Conservation (phyloP, 2,329 filamentous ascomycete genomes). For the Pseudopyrenochaeta lycopersici region DNA sequence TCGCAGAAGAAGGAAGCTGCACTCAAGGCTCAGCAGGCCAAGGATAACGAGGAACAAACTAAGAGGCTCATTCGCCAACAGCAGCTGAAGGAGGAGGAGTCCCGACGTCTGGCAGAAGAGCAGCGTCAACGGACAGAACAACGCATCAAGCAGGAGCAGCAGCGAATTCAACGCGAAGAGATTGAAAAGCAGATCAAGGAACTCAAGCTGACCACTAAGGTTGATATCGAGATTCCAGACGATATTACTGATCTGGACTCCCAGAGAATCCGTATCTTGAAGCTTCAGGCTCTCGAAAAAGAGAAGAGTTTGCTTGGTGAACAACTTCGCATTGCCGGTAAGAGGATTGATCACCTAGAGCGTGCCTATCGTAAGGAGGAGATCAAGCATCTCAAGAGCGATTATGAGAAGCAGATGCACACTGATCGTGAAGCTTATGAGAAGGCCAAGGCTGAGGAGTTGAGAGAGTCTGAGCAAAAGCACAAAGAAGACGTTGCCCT, state of each 20-base stretch:
- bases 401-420: conserved; percentile 85
- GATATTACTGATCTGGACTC: conserved; percentile 75
- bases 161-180: conserved; percentile 59
- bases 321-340: conserved; percentile 88
- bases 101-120: conserved; percentile 88
- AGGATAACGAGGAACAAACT: conserved; percentile 91
- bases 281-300: conserved; percentile 93
- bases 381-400: conserved; percentile 84
- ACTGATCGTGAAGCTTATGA: conserved; percentile 83
- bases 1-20: conserved; percentile 97
- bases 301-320: conserved; percentile 97
- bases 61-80: conserved; percentile 87
- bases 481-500: conserved; percentile 92
- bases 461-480: conserved; percentile 83
- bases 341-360: conserved; percentile 96
- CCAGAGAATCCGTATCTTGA: conserved; percentile 84
- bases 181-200: conserved; percentile 91
- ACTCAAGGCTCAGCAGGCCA: conserved; percentile 85
- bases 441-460: conserved; percentile 76
- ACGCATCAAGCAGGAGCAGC: conserved; percentile 71
- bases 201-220: conserved; percentile 87
- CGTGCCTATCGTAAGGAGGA: conserved; percentile 97
- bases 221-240: conserved; percentile 82
- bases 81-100: conserved; percentile 88
- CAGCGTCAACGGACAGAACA: conserved; percentile 91